Conservation (phyloP, 352 stramenopile genomes). For the Phytophthora constricta region DNA sequence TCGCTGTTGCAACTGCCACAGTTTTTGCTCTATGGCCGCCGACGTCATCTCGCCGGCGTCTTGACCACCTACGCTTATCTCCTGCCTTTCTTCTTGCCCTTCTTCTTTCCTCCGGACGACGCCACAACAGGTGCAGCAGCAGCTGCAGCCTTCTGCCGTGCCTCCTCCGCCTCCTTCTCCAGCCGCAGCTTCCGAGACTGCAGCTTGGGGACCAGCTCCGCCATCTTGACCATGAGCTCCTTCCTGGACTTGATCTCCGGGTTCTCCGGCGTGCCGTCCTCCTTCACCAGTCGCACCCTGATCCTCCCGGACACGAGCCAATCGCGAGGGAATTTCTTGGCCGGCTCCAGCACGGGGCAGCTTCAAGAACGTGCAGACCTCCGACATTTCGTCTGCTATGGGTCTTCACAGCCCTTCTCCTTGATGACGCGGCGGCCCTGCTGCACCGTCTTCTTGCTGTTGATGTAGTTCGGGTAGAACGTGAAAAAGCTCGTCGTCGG, state of each 20-base stretch:
- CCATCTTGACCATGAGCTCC: constrained; percentile 88
- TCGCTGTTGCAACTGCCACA: constrained; percentile 1
- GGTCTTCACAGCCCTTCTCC: constrained; percentile 67
- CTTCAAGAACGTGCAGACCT: constrained; percentile 84
- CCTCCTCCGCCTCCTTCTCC: constrained; percentile 71
- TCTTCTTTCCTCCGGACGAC: constrained; percentile 75
- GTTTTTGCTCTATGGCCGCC: too few species aligned
- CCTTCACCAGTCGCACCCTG: constrained; percentile 70
- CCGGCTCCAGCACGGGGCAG: constrained; percentile 80
- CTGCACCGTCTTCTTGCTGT: constrained; percentile 83
- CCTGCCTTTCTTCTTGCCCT: constrained; percentile 88
- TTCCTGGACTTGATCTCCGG: constrained; percentile 75
- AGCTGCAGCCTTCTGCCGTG: constrained; percentile 48
- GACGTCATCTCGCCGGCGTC: too few species aligned
- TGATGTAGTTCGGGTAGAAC: constrained; percentile 91
- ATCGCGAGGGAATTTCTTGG: constrained; percentile 87
- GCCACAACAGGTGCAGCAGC: constrained; percentile 33
- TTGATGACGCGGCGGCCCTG: constrained; percentile 79
- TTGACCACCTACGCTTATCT: constrained; percentile 55
- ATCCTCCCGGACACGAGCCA: constrained; percentile 75
- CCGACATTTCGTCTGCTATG: constrained; percentile 82
- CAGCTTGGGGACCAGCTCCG: constrained; percentile 85
- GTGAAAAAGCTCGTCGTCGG: constrained; percentile 68
- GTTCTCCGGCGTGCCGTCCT: constrained; percentile 70
- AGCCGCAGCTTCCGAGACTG: constrained; percentile 82